phyloP scores from a whole-genome alignment of 805 yeast species.

The Kodamaea kaohsiungensis region DNA sequence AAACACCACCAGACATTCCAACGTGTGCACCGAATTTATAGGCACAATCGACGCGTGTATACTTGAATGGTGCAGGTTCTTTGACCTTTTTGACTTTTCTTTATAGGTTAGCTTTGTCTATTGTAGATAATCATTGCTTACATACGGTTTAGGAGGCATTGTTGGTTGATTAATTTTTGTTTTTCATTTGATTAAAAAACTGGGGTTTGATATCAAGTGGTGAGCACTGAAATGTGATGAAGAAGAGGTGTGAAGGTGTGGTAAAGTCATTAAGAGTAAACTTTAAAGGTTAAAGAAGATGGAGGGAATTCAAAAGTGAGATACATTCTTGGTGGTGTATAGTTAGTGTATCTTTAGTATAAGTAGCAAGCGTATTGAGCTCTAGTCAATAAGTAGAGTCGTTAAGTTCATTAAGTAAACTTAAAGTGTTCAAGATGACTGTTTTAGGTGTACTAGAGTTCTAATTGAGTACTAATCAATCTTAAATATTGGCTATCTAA shows the following conservation, averaged over 20 bases:
- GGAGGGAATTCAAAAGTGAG: too few species aligned
- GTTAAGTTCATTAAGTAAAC: too few species aligned
- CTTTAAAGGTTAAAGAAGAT: too few species aligned
- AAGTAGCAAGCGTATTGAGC: too few species aligned
- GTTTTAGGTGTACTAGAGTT: too few species aligned
- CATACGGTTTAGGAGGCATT: constrained; percentile 16
- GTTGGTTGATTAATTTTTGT: not conserved
- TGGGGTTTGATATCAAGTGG: not conserved
- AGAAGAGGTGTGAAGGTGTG: not conserved
- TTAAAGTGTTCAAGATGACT: too few species aligned
- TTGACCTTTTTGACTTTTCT: constrained; percentile 10
- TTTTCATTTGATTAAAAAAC: not conserved
- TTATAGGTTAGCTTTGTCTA: not conserved
- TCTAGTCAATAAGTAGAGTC: too few species aligned
- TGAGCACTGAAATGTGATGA: not conserved
- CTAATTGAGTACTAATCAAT: too few species aligned
- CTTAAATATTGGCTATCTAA: too few species aligned
- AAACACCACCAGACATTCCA: constrained; percentile 77
- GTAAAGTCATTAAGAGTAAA: too few species aligned
- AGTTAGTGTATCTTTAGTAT: too few species aligned
- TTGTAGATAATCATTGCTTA: not conserved
- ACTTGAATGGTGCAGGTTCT: constrained; percentile 19
- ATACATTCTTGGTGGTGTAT: too few species aligned
- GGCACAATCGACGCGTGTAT: constrained; percentile 43
- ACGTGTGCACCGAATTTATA: constrained; percentile 89